A percentile compares a stretch with the other conserved stretches of the same genome.
These are phyloP conservation scores for Microbotryum intermedium DNA, from an alignment of 1,284 basidiomycete genomes.

Conservation along the genomic window DNA sequence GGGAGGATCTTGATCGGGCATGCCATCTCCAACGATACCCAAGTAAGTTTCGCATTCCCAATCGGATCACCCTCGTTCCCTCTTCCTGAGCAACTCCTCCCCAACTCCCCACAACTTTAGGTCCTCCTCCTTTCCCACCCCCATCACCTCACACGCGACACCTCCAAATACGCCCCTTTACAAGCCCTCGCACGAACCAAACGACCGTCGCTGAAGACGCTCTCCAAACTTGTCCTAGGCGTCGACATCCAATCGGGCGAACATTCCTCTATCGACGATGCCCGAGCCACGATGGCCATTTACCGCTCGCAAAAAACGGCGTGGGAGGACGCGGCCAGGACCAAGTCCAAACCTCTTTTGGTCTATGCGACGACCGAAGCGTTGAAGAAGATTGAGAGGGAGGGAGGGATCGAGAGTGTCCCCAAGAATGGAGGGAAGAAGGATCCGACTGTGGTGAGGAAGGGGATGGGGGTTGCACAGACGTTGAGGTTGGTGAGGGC, in stretches of 20 bases:
- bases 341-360: slow-evolving; percentile 14
- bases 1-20: slow-evolving; percentile 86
- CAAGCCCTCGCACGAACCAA: slow-evolving; percentile 51
- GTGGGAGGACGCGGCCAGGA: slow-evolving; percentile 57
- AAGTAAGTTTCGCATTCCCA: slow-evolving; percentile 45
- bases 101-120: slow-evolving; percentile 40
- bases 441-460: slow-evolving; percentile 5
- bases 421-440: no score
- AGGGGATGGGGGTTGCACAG: slow-evolving; percentile 13
- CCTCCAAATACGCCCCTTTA: slow-evolving; percentile 53
- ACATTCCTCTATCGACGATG: slow-evolving; percentile 85
- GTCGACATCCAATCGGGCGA: slow-evolving; percentile 78
- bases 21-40: slow-evolving; percentile 84
- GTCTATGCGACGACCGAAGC: slow-evolving; percentile 18
- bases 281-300: slow-evolving; percentile 89
- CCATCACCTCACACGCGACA: slow-evolving; percentile 67
- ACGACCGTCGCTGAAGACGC: slow-evolving; percentile 65
- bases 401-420: no score
- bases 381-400: background rate
- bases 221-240: slow-evolving; percentile 72
- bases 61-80: background rate
- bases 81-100: background rate
- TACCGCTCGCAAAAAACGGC: slow-evolving; percentile 76
- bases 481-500: slow-evolving; percentile 13
- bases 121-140: slow-evolving; percentile 87